A percentile compares a stretch with the other conserved stretches of the same genome.
Evolutionary conservation across 1,139 yeast genomes (phyloP).

Genomic region (Chernovozyma aurita): DNA sequence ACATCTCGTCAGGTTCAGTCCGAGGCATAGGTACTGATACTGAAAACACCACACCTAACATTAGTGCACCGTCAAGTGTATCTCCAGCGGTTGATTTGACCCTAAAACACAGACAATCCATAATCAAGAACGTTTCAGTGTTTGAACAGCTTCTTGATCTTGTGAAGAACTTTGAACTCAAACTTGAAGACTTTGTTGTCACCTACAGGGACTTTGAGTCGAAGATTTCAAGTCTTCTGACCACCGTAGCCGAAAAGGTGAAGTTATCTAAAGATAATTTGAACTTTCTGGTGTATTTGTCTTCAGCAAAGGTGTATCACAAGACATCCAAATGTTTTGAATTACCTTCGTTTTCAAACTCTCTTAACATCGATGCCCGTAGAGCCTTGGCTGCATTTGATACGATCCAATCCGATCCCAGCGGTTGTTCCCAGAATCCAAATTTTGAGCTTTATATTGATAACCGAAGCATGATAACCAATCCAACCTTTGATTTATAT

Average conservation of each 20-base stretch:
- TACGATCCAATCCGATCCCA: neutral
- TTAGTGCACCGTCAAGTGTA: too few relatives aligned
- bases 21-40: too few relatives aligned
- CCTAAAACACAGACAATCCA: too few relatives aligned
- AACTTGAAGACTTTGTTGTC: slow-evolving; percentile 30
- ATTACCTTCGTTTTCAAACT: slow-evolving; percentile 23
- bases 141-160: slow-evolving; percentile 1
- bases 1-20: too few relatives aligned
- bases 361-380: slow-evolving; percentile 11
- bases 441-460: slow-evolving; percentile 2
- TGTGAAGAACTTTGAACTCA: slow-evolving; percentile 13
- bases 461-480: slow-evolving; percentile 12
- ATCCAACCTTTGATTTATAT: slow-evolving; percentile 34
- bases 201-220: slow-evolving; percentile 16
- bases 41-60: too few relatives aligned
- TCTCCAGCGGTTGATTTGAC: too few relatives aligned
- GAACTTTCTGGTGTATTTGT: slow-evolving; percentile 15
- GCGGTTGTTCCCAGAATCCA: neutral
- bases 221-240: slow-evolving; percentile 19
- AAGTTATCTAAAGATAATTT: slow-evolving; percentile 5
- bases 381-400: slow-evolving; percentile 3
- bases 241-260: slow-evolving; percentile 12
- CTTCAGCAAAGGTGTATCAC: slow-evolving; percentile 29
- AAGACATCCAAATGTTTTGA: slow-evolving; percentile 29
- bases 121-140: too few relatives aligned